These are phyloP conservation scores for Striga asiatica DNA, from an alignment of 257 asterid genomes.

Conservation along the genomic window DNA sequence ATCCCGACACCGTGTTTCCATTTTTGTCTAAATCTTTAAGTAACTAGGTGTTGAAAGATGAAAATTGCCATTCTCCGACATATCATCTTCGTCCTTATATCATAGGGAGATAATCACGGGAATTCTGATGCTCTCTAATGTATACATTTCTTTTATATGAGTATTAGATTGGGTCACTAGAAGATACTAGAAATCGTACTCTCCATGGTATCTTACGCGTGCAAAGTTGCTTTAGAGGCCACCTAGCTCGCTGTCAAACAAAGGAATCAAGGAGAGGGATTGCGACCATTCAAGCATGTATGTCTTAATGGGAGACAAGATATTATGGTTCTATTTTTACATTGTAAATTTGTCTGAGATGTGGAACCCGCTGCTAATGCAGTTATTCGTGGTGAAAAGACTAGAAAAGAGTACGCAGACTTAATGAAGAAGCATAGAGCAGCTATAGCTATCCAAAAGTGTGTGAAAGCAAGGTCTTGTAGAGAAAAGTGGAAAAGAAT, in stretches of 20 bases:
- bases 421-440: constrained; percentile 57
- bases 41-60: too few relatives aligned
- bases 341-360: constrained; percentile 15
- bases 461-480: constrained; percentile 40
- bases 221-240: constrained; percentile 97
- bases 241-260: constrained; percentile 64
- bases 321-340: background rate
- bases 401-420: constrained; percentile 63
- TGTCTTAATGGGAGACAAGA: background rate
- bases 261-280: constrained; percentile 53
- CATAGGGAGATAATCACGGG: background rate
- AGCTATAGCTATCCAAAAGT: constrained; percentile 71
- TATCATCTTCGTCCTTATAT: too few relatives aligned
- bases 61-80: too few relatives aligned
- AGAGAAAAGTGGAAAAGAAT: constrained; percentile 35
- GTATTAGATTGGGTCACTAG: constrained; percentile 82
- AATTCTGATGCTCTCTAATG: background rate
- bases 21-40: too few relatives aligned
- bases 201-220: constrained; percentile 89
- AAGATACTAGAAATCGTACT: constrained; percentile 90
- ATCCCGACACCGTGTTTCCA: too few relatives aligned
- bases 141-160: background rate
- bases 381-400: constrained; percentile 79
- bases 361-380: constrained; percentile 21
- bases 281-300: constrained; percentile 77